Base-by-base conservation (phyloP, 148 eudicot genomes). In the Rhododendron williamsianum region DNA sequence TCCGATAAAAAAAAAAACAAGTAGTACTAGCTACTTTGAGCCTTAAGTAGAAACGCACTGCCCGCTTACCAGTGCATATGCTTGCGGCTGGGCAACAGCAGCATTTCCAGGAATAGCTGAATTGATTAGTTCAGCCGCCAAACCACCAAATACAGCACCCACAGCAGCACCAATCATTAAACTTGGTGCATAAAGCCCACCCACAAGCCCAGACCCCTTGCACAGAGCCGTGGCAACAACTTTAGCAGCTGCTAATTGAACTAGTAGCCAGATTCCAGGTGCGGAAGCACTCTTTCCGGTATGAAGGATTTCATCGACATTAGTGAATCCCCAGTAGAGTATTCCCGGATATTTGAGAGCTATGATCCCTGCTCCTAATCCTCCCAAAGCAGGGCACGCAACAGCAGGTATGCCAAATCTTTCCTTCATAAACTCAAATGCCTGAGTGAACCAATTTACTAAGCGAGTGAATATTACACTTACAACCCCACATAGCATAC, bases 161-260 rank as follows among this genome's bases (percentile, higher is more conserved):
- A 95, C 96, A 83, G 99, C 99, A 87, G 99, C 98, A 89, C 99
- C 99, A 86, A 96, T 96, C 98, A 96, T 95, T 83, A 96, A 92
- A 88, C 98, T 95, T 74, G 99, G 99, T 41, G 98, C 99, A 93
- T 96, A 96, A 27, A 95, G 88, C 73, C 99, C 99, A 86, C 99
- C 98, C 71, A 93, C 98, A 87, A 96, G 98, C 81, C 99, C 99
- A 85, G 99, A 96, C 35, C 98, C 98, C 89, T 91, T 95, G 88
- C 99, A 96, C 80, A 96, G 86, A 86, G 98, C 92, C 21, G 99
- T 95, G 51, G 99, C 97, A 67, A 96, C 96, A 79, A 96, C 98
- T 90, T 96, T 96, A 48, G 98, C 98, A 23, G 99, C 96, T 65
- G 96, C 92, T 91, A 96, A 85, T 84, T 96, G 99, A 65, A 96